Conservation (phyloP, 2,329 filamentous ascomycete species). For the Microthyrium microscopicum region DNA sequence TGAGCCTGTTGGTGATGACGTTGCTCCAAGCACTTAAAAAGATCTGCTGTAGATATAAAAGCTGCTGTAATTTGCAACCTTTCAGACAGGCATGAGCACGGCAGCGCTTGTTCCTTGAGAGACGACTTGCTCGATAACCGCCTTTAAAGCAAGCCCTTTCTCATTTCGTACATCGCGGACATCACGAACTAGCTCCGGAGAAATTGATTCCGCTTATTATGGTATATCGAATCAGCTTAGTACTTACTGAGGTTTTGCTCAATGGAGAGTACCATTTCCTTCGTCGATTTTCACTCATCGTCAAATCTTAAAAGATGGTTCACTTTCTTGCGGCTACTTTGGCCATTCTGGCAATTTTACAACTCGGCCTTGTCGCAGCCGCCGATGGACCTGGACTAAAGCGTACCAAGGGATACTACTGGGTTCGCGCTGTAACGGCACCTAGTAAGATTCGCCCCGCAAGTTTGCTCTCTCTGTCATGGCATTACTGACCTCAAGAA, state of each 20-base stretch:
- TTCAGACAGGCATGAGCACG: neutral
- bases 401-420: slow-evolving; percentile 35
- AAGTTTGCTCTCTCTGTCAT: neutral
- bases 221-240: no score
- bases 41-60: no score
- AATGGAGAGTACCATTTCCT: no score
- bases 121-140: neutral
- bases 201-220: no score
- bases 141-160: neutral
- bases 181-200: neutral
- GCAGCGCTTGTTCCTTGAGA: neutral
- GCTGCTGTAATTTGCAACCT: neutral
- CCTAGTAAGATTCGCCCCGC: slow-evolving; percentile 30
- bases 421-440: slow-evolving; percentile 39
- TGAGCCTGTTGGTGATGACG: slow-evolving; percentile 54
- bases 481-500: neutral
- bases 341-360: neutral
- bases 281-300: no score
- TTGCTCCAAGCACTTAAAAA: no score
- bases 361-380: neutral
- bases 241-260: no score
- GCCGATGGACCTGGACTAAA: slow-evolving; percentile 24
- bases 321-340: neutral
- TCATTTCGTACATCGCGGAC: neutral
- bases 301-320: no score